A percentile compares a stretch with the other conserved stretches of the same genome.
Conservation (phyloP, 1,284 basidiomycete genomes). For the Ustilago trichophora region DNA sequence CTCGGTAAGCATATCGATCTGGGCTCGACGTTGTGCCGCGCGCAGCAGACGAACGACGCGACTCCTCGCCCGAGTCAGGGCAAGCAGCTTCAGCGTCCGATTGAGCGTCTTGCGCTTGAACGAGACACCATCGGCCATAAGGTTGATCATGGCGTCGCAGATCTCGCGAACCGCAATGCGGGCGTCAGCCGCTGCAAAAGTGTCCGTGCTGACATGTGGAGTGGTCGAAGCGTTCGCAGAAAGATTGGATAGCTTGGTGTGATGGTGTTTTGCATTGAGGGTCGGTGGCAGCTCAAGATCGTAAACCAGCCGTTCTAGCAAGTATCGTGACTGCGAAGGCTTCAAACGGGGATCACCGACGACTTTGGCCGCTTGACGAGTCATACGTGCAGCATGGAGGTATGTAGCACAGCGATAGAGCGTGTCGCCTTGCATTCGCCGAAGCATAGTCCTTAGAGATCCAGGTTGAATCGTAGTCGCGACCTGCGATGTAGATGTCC, state of each 20-base stretch:
- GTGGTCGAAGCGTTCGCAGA: not conserved
- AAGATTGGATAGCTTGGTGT: no score
- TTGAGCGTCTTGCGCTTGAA: slow-evolving; percentile 29
- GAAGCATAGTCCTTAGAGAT: slow-evolving; percentile 5
- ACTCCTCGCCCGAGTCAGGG: slow-evolving; percentile 13
- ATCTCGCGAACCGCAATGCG: slow-evolving; percentile 19
- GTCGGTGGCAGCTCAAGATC: slow-evolving; percentile 8
- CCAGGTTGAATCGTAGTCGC: not conserved
- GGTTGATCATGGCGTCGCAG: slow-evolving; percentile 21
- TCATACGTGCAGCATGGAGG: slow-evolving; percentile 16
- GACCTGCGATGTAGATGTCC: not conserved
- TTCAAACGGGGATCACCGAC: slow-evolving; percentile 33
- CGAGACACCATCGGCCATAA: slow-evolving; percentile 20
- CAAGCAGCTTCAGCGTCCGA: slow-evolving; percentile 23
- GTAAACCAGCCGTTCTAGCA: slow-evolving; percentile 34
- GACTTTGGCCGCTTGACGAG: slow-evolving; percentile 20
- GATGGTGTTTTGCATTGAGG: not conserved
- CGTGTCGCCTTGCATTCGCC: slow-evolving; percentile 24
- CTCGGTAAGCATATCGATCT: slow-evolving; percentile 3
- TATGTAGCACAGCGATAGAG: slow-evolving; percentile 24
- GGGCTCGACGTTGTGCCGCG: slow-evolving; percentile 19
- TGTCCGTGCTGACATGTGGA: slow-evolving; percentile 1
- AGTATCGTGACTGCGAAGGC: slow-evolving; percentile 38
- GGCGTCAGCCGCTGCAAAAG: slow-evolving; percentile 16
- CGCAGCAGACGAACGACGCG: slow-evolving; percentile 17